These are phyloP conservation scores for Knufia petricola DNA, from an alignment of 2,329 filamentous ascomycete genomes.

Conservation along the genomic window DNA sequence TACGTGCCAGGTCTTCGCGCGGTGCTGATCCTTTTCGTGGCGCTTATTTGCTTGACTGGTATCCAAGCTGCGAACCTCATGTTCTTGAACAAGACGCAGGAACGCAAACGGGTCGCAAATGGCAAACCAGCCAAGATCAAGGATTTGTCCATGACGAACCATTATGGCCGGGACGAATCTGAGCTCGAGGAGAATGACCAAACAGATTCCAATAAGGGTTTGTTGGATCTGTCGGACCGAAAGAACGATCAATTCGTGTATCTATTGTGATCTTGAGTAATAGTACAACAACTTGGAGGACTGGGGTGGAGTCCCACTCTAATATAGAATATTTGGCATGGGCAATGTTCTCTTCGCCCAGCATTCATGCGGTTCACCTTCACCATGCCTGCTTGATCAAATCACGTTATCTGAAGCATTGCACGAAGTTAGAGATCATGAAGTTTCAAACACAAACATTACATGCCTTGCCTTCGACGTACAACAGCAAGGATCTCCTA, in stretches of 20 bases:
- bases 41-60: conserved; percentile 43
- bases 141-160: conserved; percentile 52
- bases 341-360: too few species aligned
- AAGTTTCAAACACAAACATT: too few species aligned
- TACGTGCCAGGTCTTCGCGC: conserved; percentile 50
- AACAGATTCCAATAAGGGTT: conserved; percentile 25
- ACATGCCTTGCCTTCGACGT: too few species aligned
- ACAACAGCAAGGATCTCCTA: too few species aligned
- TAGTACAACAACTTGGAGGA: too few species aligned
- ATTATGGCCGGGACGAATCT: conserved; percentile 29
- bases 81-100: conserved; percentile 49
- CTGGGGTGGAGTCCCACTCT: neutral
- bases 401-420: too few species aligned
- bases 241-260: conserved; percentile 55
- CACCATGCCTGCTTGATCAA: too few species aligned
- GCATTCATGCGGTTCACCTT: too few species aligned
- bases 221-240: conserved; percentile 53
- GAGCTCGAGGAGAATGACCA: conserved; percentile 26
- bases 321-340: too few species aligned
- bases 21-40: conserved; percentile 47
- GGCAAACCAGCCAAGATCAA: conserved; percentile 52
- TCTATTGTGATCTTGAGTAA: conserved; percentile 11
- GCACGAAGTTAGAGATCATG: too few species aligned
- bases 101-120: conserved; percentile 44
- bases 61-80: conserved; percentile 48